Conservation (phyloP, 2,329 filamentous ascomycete species). For the Ramularia collo-cygni region DNA sequence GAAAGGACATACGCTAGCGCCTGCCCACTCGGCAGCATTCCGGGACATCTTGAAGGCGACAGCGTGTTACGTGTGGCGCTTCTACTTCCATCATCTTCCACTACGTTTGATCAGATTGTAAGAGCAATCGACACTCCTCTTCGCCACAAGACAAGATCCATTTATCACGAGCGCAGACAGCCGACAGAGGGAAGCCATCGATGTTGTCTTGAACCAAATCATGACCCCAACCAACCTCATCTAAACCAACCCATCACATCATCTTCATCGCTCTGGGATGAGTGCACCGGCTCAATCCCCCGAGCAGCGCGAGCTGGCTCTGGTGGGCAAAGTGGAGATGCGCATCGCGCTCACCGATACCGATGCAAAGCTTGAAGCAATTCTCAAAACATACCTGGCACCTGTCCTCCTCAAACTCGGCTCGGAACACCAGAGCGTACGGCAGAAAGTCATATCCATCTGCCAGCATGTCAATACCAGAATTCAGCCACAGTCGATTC, state of each 20-base stretch:
- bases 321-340: conserved; percentile 80
- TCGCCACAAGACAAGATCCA: too few species aligned
- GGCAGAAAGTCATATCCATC: conserved; percentile 68
- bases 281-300: conserved; percentile 17
- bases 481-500: conserved; percentile 55
- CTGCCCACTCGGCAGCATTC: too few species aligned
- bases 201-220: too few species aligned
- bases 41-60: too few species aligned
- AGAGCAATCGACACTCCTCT: too few species aligned
- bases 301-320: conserved; percentile 68
- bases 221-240: neutral
- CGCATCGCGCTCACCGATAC: conserved; percentile 76
- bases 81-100: too few species aligned
- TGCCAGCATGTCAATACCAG: conserved; percentile 66
- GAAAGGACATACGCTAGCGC: too few species aligned
- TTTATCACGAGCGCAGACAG: too few species aligned
- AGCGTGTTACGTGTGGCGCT: too few species aligned
- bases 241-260: neutral
- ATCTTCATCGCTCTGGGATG: conserved; percentile 2
- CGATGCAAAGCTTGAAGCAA: conserved; percentile 71
- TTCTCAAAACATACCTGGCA: conserved; percentile 71
- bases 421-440: conserved; percentile 71
- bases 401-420: conserved; percentile 79
- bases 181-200: too few species aligned
- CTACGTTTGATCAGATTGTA: too few species aligned